A percentile compares a stretch with the other conserved stretches of the same genome.
These are phyloP conservation scores for Lentinula detonsa DNA, from an alignment of 768 basidiomycete genomes.

Conservation along the genomic window DNA sequence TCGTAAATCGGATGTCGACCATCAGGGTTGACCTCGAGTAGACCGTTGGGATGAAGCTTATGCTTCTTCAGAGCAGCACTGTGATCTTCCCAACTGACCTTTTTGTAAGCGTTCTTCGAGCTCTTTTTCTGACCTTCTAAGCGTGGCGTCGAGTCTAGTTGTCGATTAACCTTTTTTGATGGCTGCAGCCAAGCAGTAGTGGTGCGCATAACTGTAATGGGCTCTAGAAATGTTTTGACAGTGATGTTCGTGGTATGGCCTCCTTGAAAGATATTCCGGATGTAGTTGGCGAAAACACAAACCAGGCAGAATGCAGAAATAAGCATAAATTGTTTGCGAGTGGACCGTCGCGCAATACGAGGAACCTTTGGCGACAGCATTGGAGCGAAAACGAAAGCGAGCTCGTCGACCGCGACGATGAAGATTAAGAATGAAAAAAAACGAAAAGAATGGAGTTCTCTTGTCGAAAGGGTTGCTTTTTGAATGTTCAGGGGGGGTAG, in stretches of 20 bases:
- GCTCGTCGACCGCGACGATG: neutral
- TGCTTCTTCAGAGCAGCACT: neutral
- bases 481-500: too few species aligned
- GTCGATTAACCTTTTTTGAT: neutral
- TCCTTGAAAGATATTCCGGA: neutral
- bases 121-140: neutral
- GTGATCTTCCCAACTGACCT: neutral
- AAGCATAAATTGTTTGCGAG: neutral
- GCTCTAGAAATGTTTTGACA: neutral
- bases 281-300: neutral
- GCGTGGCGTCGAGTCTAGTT: neutral
- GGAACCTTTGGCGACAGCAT: neutral
- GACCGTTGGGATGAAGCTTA: conserved; percentile 28
- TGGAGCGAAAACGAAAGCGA: neutral
- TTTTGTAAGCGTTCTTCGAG: neutral
- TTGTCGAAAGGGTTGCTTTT: too few species aligned
- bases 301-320: neutral
- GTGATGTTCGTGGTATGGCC: neutral
- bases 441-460: neutral
- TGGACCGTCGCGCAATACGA: neutral
- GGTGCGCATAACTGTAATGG: neutral
- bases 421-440: neutral
- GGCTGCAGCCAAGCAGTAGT: neutral
- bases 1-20: conserved; percentile 70
- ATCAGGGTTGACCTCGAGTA: conserved; percentile 32